phyloP scores from a whole-genome alignment of 2,329 filamentous ascomycete species.

The Didymella segeticola region DNA sequence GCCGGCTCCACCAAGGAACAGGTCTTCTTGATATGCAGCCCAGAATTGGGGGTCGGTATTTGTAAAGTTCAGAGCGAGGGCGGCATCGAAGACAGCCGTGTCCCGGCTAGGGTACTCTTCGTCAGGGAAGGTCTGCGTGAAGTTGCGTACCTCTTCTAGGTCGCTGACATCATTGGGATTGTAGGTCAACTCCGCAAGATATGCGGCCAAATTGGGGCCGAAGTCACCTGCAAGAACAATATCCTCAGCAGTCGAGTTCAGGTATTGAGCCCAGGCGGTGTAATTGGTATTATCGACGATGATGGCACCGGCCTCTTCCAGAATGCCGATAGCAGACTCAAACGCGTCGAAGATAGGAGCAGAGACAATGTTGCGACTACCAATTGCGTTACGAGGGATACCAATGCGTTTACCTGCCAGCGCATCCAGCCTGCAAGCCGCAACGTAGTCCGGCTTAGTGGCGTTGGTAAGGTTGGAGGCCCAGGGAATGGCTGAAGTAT shows the following conservation, averaged over 20 bases:
- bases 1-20: slow-evolving; percentile 63
- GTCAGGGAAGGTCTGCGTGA: slow-evolving; percentile 59
- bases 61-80: slow-evolving; percentile 60
- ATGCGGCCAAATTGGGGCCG: slow-evolving; percentile 61
- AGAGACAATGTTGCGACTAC: slow-evolving; percentile 36
- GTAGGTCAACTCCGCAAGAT: slow-evolving; percentile 61
- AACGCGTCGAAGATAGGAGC: slow-evolving; percentile 61
- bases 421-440: slow-evolving; percentile 61
- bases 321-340: slow-evolving; percentile 59
- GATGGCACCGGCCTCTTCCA: slow-evolving; percentile 63
- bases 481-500: slow-evolving; percentile 64
- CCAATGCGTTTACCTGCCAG: slow-evolving; percentile 68
- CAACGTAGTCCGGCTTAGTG: slow-evolving; percentile 65
- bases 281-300: slow-evolving; percentile 68
- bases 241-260: slow-evolving; percentile 49
- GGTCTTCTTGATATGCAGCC: slow-evolving; percentile 60
- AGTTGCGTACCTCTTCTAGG: slow-evolving; percentile 60
- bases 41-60: slow-evolving; percentile 66
- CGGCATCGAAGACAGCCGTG: slow-evolving; percentile 62
- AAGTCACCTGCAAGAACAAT: slow-evolving; percentile 67
- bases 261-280: slow-evolving; percentile 58
- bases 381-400: slow-evolving; percentile 66
- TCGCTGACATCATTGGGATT: slow-evolving; percentile 65
- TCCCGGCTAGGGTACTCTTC: slow-evolving; percentile 70
- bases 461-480: slow-evolving; percentile 45